Base-by-base conservation (phyloP, 768 basidiomycete species). In the Agaricus bisporus region DNA sequence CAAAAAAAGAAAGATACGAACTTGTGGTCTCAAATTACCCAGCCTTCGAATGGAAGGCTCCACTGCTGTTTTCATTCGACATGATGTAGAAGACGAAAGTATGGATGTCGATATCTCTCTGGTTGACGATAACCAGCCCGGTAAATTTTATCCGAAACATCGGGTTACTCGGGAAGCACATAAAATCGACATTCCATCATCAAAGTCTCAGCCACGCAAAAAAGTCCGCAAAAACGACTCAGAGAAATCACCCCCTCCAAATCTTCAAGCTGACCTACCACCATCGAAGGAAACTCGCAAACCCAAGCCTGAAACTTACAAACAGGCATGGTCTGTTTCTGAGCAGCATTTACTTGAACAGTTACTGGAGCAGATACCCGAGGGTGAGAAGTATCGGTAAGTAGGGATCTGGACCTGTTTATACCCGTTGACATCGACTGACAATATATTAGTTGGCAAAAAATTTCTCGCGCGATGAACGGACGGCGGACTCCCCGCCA, bases 401-500 rank as follows among this genome's bases (percentile, higher is more conserved):
- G 78, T 67, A 22, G 44, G 28, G 18, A 15, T 29, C 38, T 54
- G 42, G 29, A 32, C 7, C 32, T 22, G 20, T 12, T 32, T 20
- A 55, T 47, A 25, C 18, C 39, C 11, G 26, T 51, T 28, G 41
- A 38, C 36, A 44, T 11, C 32, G 32, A 22, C 22, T 51, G 12
- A 20, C 28, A 25, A 12, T 37, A 32, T 26, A 4, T 20, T 60
- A 90, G 88, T 49, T 91, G 86, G 86, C 74, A 82, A 51, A 87
- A 88, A 66, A 91, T 91, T 48, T 91, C 89, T 12, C 71, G 76
- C 49, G 90, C 86, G 35, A 92, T 92, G 90, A 73, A 81, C 45
- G 89, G 89, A 0, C 73, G 73, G 41, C 70, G 89, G 54, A 91
- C 90, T 3, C 83, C 89, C 4, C 70, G 88, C 56, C 90, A 92